phyloP scores from a whole-genome alignment of 108 stramenopile genomes.

The Hondaea fermentalgiana region DNA sequence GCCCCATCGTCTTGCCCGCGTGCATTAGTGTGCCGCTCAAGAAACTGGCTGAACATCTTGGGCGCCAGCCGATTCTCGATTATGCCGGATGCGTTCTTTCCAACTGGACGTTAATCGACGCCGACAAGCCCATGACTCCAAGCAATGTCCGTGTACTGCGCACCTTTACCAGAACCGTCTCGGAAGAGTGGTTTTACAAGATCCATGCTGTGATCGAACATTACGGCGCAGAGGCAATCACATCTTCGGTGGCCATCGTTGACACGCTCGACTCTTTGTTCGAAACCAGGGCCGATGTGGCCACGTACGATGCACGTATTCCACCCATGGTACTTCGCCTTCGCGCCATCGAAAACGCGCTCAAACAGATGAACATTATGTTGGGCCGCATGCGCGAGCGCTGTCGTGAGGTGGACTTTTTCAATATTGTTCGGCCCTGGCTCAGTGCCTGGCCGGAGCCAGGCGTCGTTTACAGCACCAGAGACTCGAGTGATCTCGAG shows the following conservation, averaged over 20 bases:
- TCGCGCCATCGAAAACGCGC: neutral
- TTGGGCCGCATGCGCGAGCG: neutral
- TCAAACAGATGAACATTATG: neutral
- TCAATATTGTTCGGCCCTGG: neutral
- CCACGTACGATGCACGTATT: neutral
- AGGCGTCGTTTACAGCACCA: slow-evolving; percentile 5
- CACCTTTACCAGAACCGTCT: neutral
- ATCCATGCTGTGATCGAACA: slow-evolving; percentile 4
- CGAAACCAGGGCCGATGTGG: neutral
- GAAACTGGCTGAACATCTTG: neutral
- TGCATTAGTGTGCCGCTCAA: neutral
- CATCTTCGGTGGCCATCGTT: neutral
- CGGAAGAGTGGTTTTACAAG: slow-evolving; percentile 23
- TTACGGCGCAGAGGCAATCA: neutral
- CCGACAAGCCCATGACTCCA: neutral
- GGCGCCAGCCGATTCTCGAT: slow-evolving; percentile 6
- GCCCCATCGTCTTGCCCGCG: neutral
- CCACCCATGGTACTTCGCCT: neutral
- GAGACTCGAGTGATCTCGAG: neutral
- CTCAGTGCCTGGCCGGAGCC: neutral
- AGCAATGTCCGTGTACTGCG: neutral
- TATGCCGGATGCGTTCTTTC: slow-evolving; percentile 14
- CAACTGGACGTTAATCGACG: slow-evolving; percentile 1
- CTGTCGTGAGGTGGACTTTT: neutral
- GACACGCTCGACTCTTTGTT: neutral